These are phyloP conservation scores for Aspergillus aculeatinus DNA, from an alignment of 2,329 filamentous ascomycete species.

Conservation along the genomic window DNA sequence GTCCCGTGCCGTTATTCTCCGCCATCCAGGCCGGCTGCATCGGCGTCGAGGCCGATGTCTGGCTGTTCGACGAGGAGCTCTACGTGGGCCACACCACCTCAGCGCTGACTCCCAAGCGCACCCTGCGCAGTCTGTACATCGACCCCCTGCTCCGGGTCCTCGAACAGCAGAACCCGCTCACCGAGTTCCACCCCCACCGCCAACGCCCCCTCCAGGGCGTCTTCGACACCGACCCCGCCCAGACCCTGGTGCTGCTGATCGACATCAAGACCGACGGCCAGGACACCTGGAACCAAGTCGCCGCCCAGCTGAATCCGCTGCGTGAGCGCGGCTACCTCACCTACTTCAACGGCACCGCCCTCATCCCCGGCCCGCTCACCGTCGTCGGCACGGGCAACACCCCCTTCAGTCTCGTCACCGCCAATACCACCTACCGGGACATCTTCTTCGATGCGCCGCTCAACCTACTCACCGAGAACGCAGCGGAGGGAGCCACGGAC, in stretches of 20 bases:
- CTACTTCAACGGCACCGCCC: conserved; percentile 48
- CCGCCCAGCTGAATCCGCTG: conserved; percentile 47
- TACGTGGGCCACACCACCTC: conserved; percentile 55
- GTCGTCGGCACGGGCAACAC: conserved; percentile 56
- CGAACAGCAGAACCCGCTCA: conserved; percentile 49
- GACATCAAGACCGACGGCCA: conserved; percentile 50
- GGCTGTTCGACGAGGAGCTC: conserved; percentile 54
- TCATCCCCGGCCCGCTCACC: conserved; percentile 49
- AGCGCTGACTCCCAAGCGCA: conserved; percentile 48
- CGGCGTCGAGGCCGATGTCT: conserved; percentile 59
- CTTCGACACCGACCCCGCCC: conserved; percentile 51
- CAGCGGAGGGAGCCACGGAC: conserved; percentile 1
- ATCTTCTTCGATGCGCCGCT: conserved; percentile 59
- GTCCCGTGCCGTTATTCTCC: conserved; percentile 54
- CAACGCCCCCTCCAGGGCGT: conserved; percentile 45
- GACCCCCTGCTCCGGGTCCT: conserved; percentile 53
- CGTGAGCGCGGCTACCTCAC: conserved; percentile 52
- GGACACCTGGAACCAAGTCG: conserved; percentile 39
- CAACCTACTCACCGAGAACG: conserved; percentile 33
- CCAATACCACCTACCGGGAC: conserved; percentile 51
- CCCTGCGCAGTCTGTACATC: conserved; percentile 54
- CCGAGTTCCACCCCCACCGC: conserved; percentile 34
- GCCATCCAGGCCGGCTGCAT: conserved; percentile 56
- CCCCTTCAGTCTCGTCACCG: conserved; percentile 48
- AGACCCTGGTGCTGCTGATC: conserved; percentile 53